Base-by-base conservation (phyloP, 2,329 filamentous ascomycete genomes). In the Exophiala alcalophila region DNA sequence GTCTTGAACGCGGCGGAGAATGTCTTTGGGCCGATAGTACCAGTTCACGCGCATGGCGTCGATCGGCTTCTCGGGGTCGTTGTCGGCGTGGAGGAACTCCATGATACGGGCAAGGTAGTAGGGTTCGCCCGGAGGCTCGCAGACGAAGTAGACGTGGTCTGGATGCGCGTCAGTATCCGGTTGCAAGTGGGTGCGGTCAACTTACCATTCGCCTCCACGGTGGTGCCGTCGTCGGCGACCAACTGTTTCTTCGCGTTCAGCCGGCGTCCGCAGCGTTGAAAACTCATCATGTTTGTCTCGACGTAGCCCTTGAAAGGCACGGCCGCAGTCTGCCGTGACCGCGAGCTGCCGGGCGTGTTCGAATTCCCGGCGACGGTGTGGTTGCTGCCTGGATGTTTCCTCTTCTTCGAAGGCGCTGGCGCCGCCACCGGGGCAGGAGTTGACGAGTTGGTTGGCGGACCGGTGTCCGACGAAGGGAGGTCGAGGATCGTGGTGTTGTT, bases 81-180 rank as follows among this genome's bases (percentile, higher is more conserved):
- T 88, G 58, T 90, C 81, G 59, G 76, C 71, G 60, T 94, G 88
- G 57, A 96, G 72, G 63, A 97, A 97, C 65, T 98, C 91, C 92
- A 98, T 98, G 64, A 98, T 92, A 57, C 92, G 86, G 52, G 86
- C 92, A 53, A 98, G 73, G 65, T 98, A 98, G 70, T 98, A 98
- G 41, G 92, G 92, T 68, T 98, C 92, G 39, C 92, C 92, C 11
- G 92, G 92, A 36, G 92, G 92, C 67, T 98, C 92, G 68, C 90
- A 97, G 52, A 98, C 85, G 51, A 97, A 80, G 72, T 97, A 98
- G 55, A 95, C 87, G 71, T 97, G 81, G 67, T 86, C 83, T 85
- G 60, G 31, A 41, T 25, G 30, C 34, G 10, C 32, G 28, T 21
- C 43, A 58, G 52, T 58, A 53, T 44, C 23, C 38, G 4, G 28